Percentiles rank a stretch among this genome's conserved stretches.
These are phyloP conservation scores for Volutella citrinella DNA, from an alignment of 2,329 filamentous ascomycete species.

Conservation along the genomic window DNA sequence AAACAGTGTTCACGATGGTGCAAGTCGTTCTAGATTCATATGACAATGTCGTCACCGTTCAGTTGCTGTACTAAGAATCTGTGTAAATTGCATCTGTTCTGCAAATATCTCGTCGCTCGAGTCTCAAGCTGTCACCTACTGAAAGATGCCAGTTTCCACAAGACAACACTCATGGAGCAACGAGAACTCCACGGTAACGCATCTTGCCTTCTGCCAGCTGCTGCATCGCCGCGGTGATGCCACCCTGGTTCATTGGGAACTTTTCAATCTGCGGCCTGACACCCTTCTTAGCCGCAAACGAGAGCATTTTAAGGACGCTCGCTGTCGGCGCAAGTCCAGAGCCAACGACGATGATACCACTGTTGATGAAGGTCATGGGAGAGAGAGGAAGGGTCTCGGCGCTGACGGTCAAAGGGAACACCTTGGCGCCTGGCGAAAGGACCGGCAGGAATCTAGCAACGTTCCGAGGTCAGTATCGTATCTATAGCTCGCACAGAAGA, in stretches of 20 bases:
- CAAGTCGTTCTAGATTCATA: no score
- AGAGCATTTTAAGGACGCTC: constrained; percentile 20
- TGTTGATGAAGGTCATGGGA: constrained; percentile 9
- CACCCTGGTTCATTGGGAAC: constrained; percentile 27
- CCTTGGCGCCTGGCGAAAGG: constrained; percentile 6
- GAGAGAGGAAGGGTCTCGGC: constrained; percentile 7
- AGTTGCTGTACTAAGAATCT: no score
- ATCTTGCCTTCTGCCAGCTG: constrained; percentile 33
- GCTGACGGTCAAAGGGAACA: constrained; percentile 12
- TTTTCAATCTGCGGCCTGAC: constrained; percentile 26
- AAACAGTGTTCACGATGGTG: no score
- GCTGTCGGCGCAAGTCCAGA: constrained; percentile 12
- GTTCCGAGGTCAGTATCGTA: background rate
- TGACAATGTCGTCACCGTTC: no score
- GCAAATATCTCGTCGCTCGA: no score
- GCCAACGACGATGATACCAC: constrained; percentile 8
- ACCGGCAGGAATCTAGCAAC: constrained; percentile 9
- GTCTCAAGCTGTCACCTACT: no score
- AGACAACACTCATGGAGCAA: constrained; percentile 13
- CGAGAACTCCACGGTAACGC: constrained; percentile 25
- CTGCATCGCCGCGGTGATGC: constrained; percentile 32
- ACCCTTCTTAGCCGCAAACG: constrained; percentile 25
- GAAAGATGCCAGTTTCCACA: no score
- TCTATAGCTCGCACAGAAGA: no score
- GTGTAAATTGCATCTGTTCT: no score